Conservation (phyloP, 306 rosid species). For the Quercus suber region DNA sequence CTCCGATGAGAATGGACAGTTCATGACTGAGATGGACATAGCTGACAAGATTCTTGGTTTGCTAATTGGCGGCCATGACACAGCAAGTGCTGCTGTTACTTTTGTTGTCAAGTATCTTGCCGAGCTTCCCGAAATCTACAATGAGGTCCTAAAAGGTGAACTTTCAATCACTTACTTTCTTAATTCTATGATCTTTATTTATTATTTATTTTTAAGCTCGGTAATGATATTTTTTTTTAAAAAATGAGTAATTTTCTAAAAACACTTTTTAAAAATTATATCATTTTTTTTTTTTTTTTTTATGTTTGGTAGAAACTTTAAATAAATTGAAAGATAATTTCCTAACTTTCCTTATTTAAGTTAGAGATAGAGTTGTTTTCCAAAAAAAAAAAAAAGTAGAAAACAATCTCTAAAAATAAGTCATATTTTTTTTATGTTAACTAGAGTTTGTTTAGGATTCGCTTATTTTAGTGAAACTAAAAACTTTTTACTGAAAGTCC, state of each 20-base stretch:
- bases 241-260: too few relatives aligned
- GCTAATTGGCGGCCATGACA: conserved; percentile 13
- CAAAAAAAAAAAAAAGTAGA: too few relatives aligned
- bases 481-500: rapidly evolving
- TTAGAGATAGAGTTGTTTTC: too few relatives aligned
- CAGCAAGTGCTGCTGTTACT: not conserved
- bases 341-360: rapidly evolving
- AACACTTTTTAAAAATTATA: rapidly evolving
- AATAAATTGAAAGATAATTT: too few relatives aligned
- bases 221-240: rapidly evolving
- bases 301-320: too few relatives aligned
- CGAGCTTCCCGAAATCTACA: not conserved
- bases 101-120: conserved; percentile 15
- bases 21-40: conserved; percentile 8
- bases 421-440: too few relatives aligned
- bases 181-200: too few relatives aligned
- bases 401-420: too few relatives aligned
- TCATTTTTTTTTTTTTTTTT: too few relatives aligned
- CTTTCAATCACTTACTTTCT: too few relatives aligned
- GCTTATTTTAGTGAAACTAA: rapidly evolving
- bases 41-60: not conserved
- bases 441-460: rapidly evolving
- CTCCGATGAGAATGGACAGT: not conserved
- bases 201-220: too few relatives aligned
- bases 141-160: conserved; percentile 5